Base-by-base conservation (phyloP, 2,329 filamentous ascomycete genomes). In the Dothiorella sarmentorum region DNA sequence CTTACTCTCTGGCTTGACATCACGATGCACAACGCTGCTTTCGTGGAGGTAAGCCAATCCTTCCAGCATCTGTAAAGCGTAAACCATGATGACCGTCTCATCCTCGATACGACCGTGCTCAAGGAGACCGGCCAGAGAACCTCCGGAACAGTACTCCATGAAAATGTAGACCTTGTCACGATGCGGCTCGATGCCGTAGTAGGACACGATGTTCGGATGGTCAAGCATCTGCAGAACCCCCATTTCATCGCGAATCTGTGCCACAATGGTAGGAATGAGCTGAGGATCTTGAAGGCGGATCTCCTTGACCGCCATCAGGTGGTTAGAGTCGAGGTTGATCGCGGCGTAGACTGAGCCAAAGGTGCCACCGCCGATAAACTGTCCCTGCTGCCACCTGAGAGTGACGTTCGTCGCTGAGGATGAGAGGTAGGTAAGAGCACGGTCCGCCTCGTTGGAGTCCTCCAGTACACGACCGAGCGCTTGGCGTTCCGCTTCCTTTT, bases 141-240 rank as follows among this genome's bases (percentile, higher is more conserved):
- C 94, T 53, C 94, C 93, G 4, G 91, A 95, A 73, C 94, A 99
- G 75, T 96, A 97, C 74, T 99, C 94, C 94, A 99, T 99, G 72
- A 99, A 99, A 65, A 99, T 97, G 75, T 97, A 99, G n/a, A 99
- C 94, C 70, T 96, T 94, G 79, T 99, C 94, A 63, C 94, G 85
- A 75, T 99, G 94, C 2, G 97, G 94, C 73, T 99, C 94, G 68
- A 99, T 97, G 60, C 94, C 94, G 69, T 94, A 94, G 75, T 99
- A 99, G 9, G 91, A 93, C 20, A 99, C 95, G 61, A 99, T 90
- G 70, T 99, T 99, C 20, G 94, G 94, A 70, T 99, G 94, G 69
- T 99, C 92, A 44, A 99, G 82, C 1, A 97, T 89, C 74, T 97
- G 93, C 49, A 99, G 78, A 4, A 99, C 93, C 53, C 89, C 88